phyloP scores from a whole-genome alignment of 2,329 filamentous ascomycete species.

The Thermomyces lanuginosus region DNA sequence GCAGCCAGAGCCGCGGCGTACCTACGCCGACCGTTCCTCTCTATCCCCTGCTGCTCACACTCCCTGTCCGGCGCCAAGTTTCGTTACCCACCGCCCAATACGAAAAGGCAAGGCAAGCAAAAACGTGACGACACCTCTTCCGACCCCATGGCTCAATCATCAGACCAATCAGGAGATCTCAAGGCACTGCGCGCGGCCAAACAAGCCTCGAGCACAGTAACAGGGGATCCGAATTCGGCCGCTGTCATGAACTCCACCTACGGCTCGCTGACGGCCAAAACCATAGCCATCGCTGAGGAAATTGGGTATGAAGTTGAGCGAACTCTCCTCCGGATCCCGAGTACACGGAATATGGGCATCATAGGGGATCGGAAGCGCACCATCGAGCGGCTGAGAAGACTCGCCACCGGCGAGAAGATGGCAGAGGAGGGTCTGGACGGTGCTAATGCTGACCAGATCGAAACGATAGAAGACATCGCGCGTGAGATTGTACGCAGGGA shows the following conservation, averaged over 20 bases:
- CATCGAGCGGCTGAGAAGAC: slow-evolving; percentile 11
- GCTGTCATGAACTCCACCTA: slow-evolving; percentile 50
- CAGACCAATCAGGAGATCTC: slow-evolving; percentile 25
- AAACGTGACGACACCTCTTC: not conserved
- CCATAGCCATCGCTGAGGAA: slow-evolving; percentile 50
- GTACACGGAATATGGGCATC: slow-evolving; percentile 71
- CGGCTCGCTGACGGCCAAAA: slow-evolving; percentile 67
- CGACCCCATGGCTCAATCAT: no score
- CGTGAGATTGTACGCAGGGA: slow-evolving; percentile 44
- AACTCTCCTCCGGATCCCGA: slow-evolving; percentile 80
- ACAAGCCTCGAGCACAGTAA: slow-evolving; percentile 13
- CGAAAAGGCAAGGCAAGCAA: slow-evolving; percentile 16
- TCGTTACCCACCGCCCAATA: slow-evolving; percentile 32
- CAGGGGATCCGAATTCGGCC: slow-evolving; percentile 5
- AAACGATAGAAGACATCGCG: slow-evolving; percentile 42
- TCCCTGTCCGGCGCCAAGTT: slow-evolving; percentile 59
- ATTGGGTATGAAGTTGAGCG: slow-evolving; percentile 63
- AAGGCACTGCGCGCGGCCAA: slow-evolving; percentile 23
- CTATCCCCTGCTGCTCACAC: slow-evolving; percentile 92
- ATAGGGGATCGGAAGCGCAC: slow-evolving; percentile 42
- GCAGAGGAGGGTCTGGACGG: slow-evolving; percentile 31
- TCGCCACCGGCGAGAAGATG: slow-evolving; percentile 15
- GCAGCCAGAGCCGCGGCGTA: slow-evolving; percentile 40
- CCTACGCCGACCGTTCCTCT: slow-evolving; percentile 66
- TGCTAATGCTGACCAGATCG: slow-evolving; percentile 39